These are phyloP conservation scores for Thelonectria discophora DNA, from an alignment of 2,329 filamentous ascomycete species.

Conservation along the genomic window DNA sequence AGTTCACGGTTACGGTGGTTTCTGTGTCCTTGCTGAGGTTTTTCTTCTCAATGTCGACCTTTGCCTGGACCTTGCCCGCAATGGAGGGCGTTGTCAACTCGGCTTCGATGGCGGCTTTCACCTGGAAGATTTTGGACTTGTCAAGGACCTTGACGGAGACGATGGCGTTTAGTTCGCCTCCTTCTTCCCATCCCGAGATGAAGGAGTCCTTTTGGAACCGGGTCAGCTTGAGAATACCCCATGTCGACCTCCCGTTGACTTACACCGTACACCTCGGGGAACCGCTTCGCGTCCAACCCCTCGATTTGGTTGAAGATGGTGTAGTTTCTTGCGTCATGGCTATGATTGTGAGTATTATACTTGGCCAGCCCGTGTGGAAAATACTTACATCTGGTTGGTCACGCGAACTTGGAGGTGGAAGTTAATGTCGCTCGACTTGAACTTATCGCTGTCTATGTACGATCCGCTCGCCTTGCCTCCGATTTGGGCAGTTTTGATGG, in stretches of 20 bases:
- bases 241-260: neutral
- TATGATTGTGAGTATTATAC: no score
- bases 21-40: neutral
- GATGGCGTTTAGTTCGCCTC: constrained; percentile 11
- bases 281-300: neutral
- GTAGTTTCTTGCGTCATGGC: no score
- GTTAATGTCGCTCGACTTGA: constrained; percentile 17
- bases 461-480: constrained; percentile 8
- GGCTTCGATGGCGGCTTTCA: constrained; percentile 3
- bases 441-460: constrained; percentile 15
- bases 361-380: no score
- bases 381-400: constrained; percentile 1
- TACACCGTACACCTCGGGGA: constrained; percentile 13
- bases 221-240: no score
- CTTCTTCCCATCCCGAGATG: constrained; percentile 16
- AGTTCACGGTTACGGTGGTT: constrained; percentile 2
- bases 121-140: constrained; percentile 3
- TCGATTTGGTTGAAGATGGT: neutral
- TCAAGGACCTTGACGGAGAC: constrained; percentile 4
- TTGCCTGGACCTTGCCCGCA: neutral
- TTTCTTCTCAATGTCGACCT: neutral
- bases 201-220: constrained; percentile 1
- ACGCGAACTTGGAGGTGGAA: constrained; percentile 11
- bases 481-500: constrained; percentile 14
- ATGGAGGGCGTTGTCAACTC: neutral